Evolutionary conservation across 1,284 basidiomycete species (phyloP).

Genomic region (Trichosporon sp.): DNA sequence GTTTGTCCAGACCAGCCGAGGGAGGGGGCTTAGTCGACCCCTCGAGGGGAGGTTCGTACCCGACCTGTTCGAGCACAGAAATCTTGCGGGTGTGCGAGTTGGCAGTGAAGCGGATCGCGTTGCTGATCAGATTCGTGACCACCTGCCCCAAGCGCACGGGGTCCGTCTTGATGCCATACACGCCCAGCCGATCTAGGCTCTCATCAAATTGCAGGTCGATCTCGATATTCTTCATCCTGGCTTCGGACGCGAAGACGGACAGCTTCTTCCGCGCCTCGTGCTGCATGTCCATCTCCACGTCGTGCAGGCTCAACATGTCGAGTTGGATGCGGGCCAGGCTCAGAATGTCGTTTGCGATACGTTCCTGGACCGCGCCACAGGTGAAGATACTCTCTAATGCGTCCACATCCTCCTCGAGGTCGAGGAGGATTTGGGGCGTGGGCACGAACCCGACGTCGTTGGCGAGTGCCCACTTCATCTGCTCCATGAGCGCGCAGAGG

Average conservation of each 20-base stretch:
- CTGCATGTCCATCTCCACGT: slow-evolving; percentile 53
- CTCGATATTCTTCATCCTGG: slow-evolving; percentile 47
- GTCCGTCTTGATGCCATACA: slow-evolving; percentile 50
- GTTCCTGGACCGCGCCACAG: slow-evolving; percentile 57
- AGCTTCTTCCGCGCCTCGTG: slow-evolving; percentile 50
- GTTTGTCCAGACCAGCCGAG: not conserved
- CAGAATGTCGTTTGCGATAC: slow-evolving; percentile 58
- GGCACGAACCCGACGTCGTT: slow-evolving; percentile 43
- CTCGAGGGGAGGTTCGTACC: slow-evolving; percentile 31
- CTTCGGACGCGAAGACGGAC: slow-evolving; percentile 48
- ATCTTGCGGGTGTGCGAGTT: slow-evolving; percentile 33
- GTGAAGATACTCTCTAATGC: slow-evolving; percentile 46
- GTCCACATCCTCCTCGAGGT: slow-evolving; percentile 46
- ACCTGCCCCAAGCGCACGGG: slow-evolving; percentile 55
- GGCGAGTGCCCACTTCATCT: slow-evolving; percentile 36
- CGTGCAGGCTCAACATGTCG: slow-evolving; percentile 47
- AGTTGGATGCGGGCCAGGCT: slow-evolving; percentile 57
- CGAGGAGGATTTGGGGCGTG: slow-evolving; percentile 43
- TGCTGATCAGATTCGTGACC: slow-evolving; percentile 42
- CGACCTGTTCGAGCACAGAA: slow-evolving; percentile 42
- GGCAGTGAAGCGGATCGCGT: slow-evolving; percentile 43
- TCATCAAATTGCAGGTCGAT: slow-evolving; percentile 43
- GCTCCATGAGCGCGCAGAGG: slow-evolving; percentile 42
- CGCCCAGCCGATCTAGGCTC: slow-evolving; percentile 35
- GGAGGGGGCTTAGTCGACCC: slow-evolving; percentile 24